A percentile compares a stretch with the other conserved stretches of the same genome.
phyloP scores from a whole-genome alignment of 306 rosid genomes.

The Abrus pulchellus region DNA sequence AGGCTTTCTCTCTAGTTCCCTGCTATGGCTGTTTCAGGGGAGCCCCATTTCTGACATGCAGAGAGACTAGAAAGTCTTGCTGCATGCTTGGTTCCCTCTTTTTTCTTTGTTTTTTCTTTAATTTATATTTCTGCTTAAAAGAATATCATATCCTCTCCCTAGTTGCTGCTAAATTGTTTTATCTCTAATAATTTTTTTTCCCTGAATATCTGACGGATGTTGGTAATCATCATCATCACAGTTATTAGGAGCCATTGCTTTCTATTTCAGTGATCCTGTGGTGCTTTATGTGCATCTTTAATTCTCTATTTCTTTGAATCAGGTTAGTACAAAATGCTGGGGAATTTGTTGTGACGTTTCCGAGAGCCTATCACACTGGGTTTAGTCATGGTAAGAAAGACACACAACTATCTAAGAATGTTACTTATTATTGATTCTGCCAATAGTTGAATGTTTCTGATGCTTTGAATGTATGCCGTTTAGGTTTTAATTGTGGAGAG shows the following conservation, averaged over 20 bases:
- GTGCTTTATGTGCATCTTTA: conserved; percentile 29
- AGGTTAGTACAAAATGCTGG: conserved; percentile 92
- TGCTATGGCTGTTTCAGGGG: conserved; percentile 24
- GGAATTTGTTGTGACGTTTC: conserved; percentile 88
- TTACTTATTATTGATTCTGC: conserved; percentile 3
- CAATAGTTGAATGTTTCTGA: conserved; percentile 39
- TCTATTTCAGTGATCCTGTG: neutral
- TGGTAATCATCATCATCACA: conserved; percentile 35
- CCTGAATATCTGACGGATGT: neutral
- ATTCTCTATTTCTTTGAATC: conserved; percentile 43
- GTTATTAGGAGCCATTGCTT: conserved; percentile 9
- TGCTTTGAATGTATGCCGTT: conserved; percentile 22
- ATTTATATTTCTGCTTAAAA: neutral
- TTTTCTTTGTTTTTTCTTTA: neutral
- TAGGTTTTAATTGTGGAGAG: conserved; percentile 82
- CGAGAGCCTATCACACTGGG: conserved; percentile 89
- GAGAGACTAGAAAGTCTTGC: neutral
- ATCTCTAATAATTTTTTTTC: neutral
- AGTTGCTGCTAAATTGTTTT: conserved; percentile 7
- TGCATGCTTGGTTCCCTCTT: conserved; percentile 9
- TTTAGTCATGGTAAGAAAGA: conserved; percentile 86
- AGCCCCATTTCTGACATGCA: conserved; percentile 20
- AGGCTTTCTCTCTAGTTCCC: conserved; percentile 19
- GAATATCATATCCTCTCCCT: conserved; percentile 9
- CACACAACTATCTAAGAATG: conserved; percentile 28